Base-by-base conservation (phyloP, 306 rosid species). In the Malus sieversii region DNA sequence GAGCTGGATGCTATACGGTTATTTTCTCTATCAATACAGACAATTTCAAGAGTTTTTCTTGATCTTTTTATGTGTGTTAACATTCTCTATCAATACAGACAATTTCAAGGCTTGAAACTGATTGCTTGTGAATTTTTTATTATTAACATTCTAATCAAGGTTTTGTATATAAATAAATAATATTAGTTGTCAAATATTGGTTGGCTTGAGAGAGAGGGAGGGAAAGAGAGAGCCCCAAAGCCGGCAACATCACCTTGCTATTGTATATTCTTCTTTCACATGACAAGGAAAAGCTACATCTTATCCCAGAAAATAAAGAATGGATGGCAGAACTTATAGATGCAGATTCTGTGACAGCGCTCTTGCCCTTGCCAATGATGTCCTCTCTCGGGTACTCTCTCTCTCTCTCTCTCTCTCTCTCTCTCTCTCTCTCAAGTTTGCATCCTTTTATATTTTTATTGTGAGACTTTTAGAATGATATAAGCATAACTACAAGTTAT, bases 311-410 rank as follows among this genome's bases (percentile, higher is more conserved):
- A 40, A 40, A 8, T 40, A 40, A 8, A 40, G 10, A 40, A 40
- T 90, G 83, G 91, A 93, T 22, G 98, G 97, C 76, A 89, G 85
- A 77, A 73, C 82, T 30, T 91, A 80, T 70, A 59, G 93, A 48
- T 93, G 98, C 90, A 78, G 64, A 75, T 77, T 70, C 80, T 91
- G 96, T 63, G 52, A 84, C 2, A 79, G 80, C 83, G 85, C 85
- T 74, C 87, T 91, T 46, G 96, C 92, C 30, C 96, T 85, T 48
- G 85, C 87, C 48, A 83, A 89, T 6, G 75, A 89, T 53, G 79
- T 93, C 71, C 83, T 93, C 86, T 93, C 96, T 40, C 85, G 88
- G 86, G 98, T 93, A 86, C 66, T 48, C 30, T 22, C 62, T 40
- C 57, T 73, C 48, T 70, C 57, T 64, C 55, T 40, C 44, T 38